These are phyloP conservation scores for Candida coquimbonensis DNA, from an alignment of 805 yeast species.

Conservation along the genomic window DNA sequence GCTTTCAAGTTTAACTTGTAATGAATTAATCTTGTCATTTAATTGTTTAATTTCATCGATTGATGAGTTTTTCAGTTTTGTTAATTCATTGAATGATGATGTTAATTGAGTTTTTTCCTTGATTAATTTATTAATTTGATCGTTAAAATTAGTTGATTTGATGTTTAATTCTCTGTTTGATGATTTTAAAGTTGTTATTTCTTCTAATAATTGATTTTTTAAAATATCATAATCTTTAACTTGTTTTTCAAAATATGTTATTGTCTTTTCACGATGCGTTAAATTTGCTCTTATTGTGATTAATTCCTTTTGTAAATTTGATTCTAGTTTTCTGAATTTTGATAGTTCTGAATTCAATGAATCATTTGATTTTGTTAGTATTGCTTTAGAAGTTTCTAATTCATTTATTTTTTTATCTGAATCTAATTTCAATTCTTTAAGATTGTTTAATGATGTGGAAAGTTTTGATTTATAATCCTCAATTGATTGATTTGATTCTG, in stretches of 20 bases:
- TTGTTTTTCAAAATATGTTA: conserved; percentile 32
- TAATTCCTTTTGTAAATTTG: conserved; percentile 19
- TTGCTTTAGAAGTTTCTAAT: not conserved
- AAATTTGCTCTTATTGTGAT: conserved; percentile 11
- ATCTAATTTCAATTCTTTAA: not conserved
- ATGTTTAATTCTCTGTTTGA: conserved; percentile 23
- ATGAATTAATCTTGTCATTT: conserved; percentile 34
- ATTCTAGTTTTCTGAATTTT: conserved; percentile 18
- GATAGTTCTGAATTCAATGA: conserved; percentile 14
- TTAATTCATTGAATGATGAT: conserved; percentile 34
- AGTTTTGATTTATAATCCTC: not conserved
- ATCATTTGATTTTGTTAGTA: conserved; percentile 19
- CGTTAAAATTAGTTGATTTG: conserved; percentile 26
- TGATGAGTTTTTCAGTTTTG: conserved; percentile 27
- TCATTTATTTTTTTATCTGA: not conserved
- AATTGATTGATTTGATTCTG: not conserved
- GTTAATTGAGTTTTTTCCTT: conserved; percentile 31
- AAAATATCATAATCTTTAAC: conserved; percentile 29
- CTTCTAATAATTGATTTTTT: conserved; percentile 21
- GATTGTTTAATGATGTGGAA: not conserved
- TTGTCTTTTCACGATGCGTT: conserved; percentile 31
- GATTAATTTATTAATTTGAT: conserved; percentile 22
- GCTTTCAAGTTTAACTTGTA: conserved; percentile 33
- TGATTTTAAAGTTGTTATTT: conserved; percentile 18
- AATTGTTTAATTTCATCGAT: conserved; percentile 33